phyloP scores from a whole-genome alignment of 1,284 basidiomycete genomes.

The Moesziomyces parantarcticus region DNA sequence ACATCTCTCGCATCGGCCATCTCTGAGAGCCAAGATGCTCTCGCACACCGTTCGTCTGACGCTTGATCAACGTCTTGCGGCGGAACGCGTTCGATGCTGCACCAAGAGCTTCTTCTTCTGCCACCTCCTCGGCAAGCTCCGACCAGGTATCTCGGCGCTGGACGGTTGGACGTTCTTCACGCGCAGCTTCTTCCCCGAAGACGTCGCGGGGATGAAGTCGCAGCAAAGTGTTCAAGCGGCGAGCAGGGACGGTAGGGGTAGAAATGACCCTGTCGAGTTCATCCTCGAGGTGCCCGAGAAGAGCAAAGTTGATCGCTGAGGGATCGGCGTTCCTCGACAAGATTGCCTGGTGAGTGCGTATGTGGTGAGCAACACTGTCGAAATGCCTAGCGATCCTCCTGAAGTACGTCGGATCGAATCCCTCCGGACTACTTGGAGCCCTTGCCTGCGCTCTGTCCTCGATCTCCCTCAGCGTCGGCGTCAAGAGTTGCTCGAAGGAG shows the following conservation, averaged over 20 bases:
- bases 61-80: not conserved
- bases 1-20: not conserved
- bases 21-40: not conserved
- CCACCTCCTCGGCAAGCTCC: not conserved
- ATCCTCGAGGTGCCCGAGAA: conserved; percentile 10
- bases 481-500: not conserved
- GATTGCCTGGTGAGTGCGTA: no score
- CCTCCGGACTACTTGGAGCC: not conserved
- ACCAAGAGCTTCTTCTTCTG: not conserved
- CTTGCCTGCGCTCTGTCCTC: not conserved
- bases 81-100: no score
- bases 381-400: no score
- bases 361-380: no score
- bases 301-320: not conserved
- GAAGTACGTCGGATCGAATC: no score
- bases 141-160: not conserved
- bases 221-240: not conserved
- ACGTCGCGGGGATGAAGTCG: conserved; percentile 1
- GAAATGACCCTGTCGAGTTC: conserved; percentile 9
- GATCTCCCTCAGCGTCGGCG: conserved; percentile 5
- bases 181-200: not conserved
- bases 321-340: not conserved
- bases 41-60: not conserved
- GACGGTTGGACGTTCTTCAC: not conserved
- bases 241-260: not conserved